These are phyloP conservation scores for Pouteria campechiana DNA, from an alignment of 179 eudicot genomes.

Conservation along the genomic window DNA sequence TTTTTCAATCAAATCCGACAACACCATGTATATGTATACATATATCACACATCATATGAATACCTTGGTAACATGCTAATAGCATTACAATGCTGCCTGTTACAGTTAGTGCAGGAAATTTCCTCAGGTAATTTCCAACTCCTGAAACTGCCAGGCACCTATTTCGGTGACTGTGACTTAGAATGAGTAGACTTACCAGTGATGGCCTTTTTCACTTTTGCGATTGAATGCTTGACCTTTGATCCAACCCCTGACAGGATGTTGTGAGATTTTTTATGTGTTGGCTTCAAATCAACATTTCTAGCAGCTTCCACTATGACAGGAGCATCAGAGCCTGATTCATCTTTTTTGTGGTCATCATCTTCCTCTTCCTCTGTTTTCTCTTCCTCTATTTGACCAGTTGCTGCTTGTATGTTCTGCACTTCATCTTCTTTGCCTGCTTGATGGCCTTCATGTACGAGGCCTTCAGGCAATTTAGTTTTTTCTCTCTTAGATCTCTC, in stretches of 20 bases:
- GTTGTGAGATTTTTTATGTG: constrained; percentile 47
- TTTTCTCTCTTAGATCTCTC: constrained; percentile 7
- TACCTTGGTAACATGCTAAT: too few relatives aligned
- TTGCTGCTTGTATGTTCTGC: constrained; percentile 9
- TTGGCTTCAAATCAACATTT: constrained; percentile 28
- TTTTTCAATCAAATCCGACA: too few relatives aligned
- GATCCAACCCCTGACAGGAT: constrained; percentile 66
- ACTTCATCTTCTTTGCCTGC: constrained; percentile 3
- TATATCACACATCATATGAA: too few relatives aligned
- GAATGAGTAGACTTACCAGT: constrained; percentile 51
- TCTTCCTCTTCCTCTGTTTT: constrained; percentile 20
- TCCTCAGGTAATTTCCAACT: too few relatives aligned
- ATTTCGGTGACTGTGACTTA: constrained; percentile 35
- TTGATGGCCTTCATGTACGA: constrained; percentile 6
- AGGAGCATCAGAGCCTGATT: constrained; percentile 16
- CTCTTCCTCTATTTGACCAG: constrained; percentile 14
- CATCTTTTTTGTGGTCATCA: constrained; percentile 13
- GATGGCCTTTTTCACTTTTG: constrained; percentile 69
- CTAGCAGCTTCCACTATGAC: constrained; percentile 21
- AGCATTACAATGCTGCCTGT: too few relatives aligned
- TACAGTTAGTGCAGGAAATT: too few relatives aligned
- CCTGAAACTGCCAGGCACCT: too few relatives aligned
- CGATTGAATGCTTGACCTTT: constrained; percentile 62
- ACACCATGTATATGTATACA: too few relatives aligned
- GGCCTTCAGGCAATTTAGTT: constrained; percentile 4